Evolutionary conservation across 2,329 filamentous ascomycete genomes (phyloP).

Genomic region (Colletotrichum cordylinicola): DNA sequence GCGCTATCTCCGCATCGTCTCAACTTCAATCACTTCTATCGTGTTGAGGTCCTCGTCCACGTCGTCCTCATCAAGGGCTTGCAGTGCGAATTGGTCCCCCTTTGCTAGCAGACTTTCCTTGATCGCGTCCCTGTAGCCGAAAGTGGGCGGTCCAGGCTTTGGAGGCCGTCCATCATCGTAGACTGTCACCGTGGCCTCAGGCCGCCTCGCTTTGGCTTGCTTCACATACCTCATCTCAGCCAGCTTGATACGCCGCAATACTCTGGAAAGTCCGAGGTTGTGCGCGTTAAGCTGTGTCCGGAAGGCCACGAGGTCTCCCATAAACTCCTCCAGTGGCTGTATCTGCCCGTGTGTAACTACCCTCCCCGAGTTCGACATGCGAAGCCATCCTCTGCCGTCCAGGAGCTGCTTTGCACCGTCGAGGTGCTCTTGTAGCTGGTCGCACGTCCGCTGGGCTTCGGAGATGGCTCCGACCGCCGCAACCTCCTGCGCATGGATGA

Average conservation of each 20-base stretch:
- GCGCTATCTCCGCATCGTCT: background rate
- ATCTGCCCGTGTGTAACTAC: background rate
- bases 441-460: background rate
- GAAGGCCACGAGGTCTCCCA: background rate
- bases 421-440: background rate
- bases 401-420: background rate
- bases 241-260: background rate
- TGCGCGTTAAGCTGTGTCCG: background rate
- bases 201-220: background rate
- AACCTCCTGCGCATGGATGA: background rate
- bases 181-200: background rate
- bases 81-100: background rate
- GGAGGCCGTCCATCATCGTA: background rate
- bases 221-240: background rate
- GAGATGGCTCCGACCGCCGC: background rate
- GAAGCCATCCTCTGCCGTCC: background rate
- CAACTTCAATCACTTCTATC: background rate
- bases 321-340: background rate
- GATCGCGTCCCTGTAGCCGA: background rate
- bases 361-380: background rate
- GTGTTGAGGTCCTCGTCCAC: background rate
- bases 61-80: background rate
- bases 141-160: background rate
- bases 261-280: background rate
- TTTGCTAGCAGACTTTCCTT: background rate